Evolutionary conservation across 2,329 filamentous ascomycete species (phyloP).

Genomic region (Monilinia fructigena): DNA sequence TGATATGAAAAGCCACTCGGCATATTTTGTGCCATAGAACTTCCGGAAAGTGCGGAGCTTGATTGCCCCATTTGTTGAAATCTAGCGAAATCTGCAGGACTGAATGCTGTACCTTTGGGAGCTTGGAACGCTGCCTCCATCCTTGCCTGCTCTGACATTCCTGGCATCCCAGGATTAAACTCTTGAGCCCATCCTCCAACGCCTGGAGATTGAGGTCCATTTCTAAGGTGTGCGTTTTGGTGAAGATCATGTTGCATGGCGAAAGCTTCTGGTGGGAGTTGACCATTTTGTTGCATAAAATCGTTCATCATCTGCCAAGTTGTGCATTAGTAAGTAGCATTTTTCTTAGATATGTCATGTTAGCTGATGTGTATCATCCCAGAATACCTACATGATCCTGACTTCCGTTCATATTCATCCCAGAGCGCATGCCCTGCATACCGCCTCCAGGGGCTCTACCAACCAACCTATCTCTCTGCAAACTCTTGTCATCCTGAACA

Average conservation of each 20-base stretch:
- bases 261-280: constrained; percentile 48
- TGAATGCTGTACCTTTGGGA: constrained; percentile 63
- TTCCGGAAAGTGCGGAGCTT: constrained; percentile 56
- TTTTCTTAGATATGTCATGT: not conserved
- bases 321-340: constrained; percentile 19
- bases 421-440: constrained; percentile 73
- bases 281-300: constrained; percentile 77
- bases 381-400: constrained; percentile 64
- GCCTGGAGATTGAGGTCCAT: constrained; percentile 40
- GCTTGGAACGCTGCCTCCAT: constrained; percentile 71
- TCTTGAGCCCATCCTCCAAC: constrained; percentile 60
- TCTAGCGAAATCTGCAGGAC: constrained; percentile 78
- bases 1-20: constrained; percentile 51
- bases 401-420: constrained; percentile 45
- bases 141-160: constrained; percentile 54
- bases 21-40: constrained; percentile 52
- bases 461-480: constrained; percentile 86
- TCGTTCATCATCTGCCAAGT: constrained; percentile 81
- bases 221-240: constrained; percentile 33
- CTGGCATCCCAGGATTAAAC: constrained; percentile 56
- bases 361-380: not conserved
- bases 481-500: constrained; percentile 90
- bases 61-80: constrained; percentile 72
- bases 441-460: constrained; percentile 69
- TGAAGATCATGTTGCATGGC: constrained; percentile 39